Percentiles rank a stretch among this genome's conserved stretches.
Conservation (phyloP, 2,329 filamentous ascomycete genomes). For the Trichophyton verrucosum region DNA sequence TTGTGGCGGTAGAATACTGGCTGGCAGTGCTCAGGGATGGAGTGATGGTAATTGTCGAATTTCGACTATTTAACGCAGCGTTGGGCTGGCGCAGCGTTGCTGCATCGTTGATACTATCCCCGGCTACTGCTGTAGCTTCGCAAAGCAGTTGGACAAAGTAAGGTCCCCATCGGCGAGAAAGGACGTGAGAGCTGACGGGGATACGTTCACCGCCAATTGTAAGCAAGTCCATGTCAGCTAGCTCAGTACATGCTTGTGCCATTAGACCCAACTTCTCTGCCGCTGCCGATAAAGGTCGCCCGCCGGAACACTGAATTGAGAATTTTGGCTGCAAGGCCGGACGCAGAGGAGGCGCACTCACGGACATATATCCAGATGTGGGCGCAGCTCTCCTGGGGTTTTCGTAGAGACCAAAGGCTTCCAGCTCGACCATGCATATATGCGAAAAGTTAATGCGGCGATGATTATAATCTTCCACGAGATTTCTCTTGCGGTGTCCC, state of each 20-base stretch:
- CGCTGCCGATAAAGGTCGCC: constrained; percentile 60
- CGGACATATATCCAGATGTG: constrained; percentile 71
- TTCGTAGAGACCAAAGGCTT: constrained; percentile 94
- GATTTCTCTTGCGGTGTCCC: constrained; percentile 79
- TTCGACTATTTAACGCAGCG: constrained; percentile 49
- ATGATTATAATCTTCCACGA: constrained; percentile 97
- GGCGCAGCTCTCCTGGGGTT: constrained; percentile 72
- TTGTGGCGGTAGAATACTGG: constrained; percentile 33
- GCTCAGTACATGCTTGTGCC: constrained; percentile 65
- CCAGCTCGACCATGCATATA: constrained; percentile 90
- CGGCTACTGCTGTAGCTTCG: constrained; percentile 59
- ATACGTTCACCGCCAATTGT: constrained; percentile 84
- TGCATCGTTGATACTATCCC: constrained; percentile 58
- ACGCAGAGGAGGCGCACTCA: constrained; percentile 58
- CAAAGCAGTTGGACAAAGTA: constrained; percentile 88
- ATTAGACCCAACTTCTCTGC: constrained; percentile 78
- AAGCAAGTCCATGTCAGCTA: constrained; percentile 93
- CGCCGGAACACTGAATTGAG: constrained; percentile 52
- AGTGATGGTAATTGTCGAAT: constrained; percentile 79
- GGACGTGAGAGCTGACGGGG: constrained; percentile 80
- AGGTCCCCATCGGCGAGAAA: constrained; percentile 81
- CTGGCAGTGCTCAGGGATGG: constrained; percentile 35
- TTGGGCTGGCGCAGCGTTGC: constrained; percentile 58
- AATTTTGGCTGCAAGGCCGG: constrained; percentile 40
- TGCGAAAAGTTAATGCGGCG: constrained; percentile 95